A percentile compares a stretch with the other conserved stretches of the same genome.
phyloP scores from a whole-genome alignment of 441 rosid species.

The Omphalea diandra region DNA sequence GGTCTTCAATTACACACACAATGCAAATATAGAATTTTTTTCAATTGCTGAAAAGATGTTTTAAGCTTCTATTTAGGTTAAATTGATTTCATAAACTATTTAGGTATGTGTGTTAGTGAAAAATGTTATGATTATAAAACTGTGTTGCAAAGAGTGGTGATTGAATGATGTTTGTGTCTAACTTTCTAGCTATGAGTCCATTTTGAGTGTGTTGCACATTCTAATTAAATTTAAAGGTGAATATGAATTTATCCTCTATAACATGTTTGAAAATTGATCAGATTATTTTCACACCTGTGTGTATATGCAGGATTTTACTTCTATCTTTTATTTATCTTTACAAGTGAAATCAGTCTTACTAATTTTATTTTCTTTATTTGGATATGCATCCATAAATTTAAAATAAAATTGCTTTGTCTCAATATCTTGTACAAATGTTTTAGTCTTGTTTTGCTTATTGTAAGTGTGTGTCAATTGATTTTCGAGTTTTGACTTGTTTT shows the following conservation, averaged over 20 bases:
- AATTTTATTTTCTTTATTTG: neutral
- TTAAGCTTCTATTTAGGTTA: too few species aligned
- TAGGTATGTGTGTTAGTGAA: too few species aligned
- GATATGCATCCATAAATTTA: neutral
- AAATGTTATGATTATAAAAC: too few species aligned
- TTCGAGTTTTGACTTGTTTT: slow-evolving; percentile 23
- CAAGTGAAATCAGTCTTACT: neutral
- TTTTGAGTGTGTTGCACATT: neutral
- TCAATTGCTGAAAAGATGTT: too few species aligned
- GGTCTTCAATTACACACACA: too few species aligned
- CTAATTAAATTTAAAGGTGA: slow-evolving; percentile 3
- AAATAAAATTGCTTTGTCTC: neutral
- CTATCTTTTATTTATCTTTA: too few species aligned
- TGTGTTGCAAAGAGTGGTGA: neutral
- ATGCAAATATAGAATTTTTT: too few species aligned
- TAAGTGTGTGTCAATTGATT: slow-evolving; percentile 3
- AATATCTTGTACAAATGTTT: neutral
- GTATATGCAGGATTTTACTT: neutral
- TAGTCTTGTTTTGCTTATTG: neutral
- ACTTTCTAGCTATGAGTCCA: neutral
- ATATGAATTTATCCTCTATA: neutral
- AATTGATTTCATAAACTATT: too few species aligned
- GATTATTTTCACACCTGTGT: neutral
- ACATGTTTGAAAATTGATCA: neutral
- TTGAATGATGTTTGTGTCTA: neutral